Percentiles rank a stretch among this genome's conserved stretches.
phyloP scores from a whole-genome alignment of 768 basidiomycete genomes.

The Wakefieldia striispora region DNA sequence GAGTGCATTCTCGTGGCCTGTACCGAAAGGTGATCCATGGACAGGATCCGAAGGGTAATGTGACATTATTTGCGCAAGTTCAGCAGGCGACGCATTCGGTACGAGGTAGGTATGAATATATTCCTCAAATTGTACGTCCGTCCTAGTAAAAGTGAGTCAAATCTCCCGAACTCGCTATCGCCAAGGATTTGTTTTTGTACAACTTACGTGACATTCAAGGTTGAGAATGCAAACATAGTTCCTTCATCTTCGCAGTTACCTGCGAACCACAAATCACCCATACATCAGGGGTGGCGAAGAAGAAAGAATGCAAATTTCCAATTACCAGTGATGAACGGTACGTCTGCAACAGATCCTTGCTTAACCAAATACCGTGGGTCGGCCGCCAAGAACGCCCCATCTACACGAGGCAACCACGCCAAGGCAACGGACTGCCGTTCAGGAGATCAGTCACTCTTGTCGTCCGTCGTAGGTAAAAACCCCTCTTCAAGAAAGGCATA shows the following conservation, averaged over 20 bases:
- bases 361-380: constrained; percentile 32
- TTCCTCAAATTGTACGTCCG: constrained; percentile 22
- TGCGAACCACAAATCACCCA: no score
- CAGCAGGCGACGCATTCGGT: constrained; percentile 22
- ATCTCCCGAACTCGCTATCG: not conserved
- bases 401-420: constrained; percentile 40
- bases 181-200: no score
- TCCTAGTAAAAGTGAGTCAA: constrained; percentile 12
- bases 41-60: constrained; percentile 40
- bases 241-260: constrained; percentile 42
- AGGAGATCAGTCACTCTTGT: not conserved
- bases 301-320: not conserved
- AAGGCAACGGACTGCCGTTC: constrained; percentile 22
- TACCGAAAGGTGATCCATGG: constrained; percentile 56
- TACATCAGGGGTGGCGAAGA: not conserved
- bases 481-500: not conserved
- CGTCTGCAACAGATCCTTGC: constrained; percentile 26
- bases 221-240: constrained; percentile 45
- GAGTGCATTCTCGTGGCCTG: constrained; percentile 41
- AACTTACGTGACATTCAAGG: constrained; percentile 47
- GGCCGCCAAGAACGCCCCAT: constrained; percentile 38
- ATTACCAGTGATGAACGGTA: constrained; percentile 3
- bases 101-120: constrained; percentile 31
- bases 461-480: not conserved
- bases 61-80: constrained; percentile 24